Percentiles rank a stretch among this genome's conserved stretches.
Conservation (phyloP, 805 yeast genomes). For the Candida maris region DNA sequence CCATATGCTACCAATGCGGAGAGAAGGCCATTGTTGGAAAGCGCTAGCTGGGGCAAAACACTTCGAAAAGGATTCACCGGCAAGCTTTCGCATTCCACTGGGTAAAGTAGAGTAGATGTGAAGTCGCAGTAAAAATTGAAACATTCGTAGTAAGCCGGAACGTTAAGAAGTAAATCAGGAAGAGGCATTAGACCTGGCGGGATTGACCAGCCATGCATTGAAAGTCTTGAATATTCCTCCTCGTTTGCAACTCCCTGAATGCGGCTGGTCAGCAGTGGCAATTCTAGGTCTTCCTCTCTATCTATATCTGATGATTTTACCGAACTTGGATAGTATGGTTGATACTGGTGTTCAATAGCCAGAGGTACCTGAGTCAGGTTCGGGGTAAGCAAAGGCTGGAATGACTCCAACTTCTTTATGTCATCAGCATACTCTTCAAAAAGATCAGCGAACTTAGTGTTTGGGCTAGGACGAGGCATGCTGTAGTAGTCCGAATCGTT, state of each 20-base stretch:
- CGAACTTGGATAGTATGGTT: neutral
- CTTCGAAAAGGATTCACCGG: slow-evolving; percentile 70
- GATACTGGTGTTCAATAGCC: slow-evolving; percentile 5
- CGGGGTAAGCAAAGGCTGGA: slow-evolving; percentile 7
- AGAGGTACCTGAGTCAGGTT: slow-evolving; percentile 15
- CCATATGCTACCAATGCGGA: slow-evolving; percentile 54
- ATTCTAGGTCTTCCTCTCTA: slow-evolving; percentile 1
- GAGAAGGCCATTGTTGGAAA: slow-evolving; percentile 53
- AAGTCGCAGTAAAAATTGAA: slow-evolving; percentile 61
- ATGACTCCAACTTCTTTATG: slow-evolving; percentile 31
- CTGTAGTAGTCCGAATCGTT: neutral
- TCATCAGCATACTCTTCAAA: slow-evolving; percentile 37
- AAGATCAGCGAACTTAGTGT: slow-evolving; percentile 7
- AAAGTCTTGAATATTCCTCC: slow-evolving; percentile 6
- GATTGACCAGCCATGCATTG: slow-evolving; percentile 21
- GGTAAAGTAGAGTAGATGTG: slow-evolving; percentile 55
- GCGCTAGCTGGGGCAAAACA: slow-evolving; percentile 65
- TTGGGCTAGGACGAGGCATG: neutral
- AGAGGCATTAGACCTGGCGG: slow-evolving; percentile 42
- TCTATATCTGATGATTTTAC: neutral
- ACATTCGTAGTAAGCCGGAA: slow-evolving; percentile 56
- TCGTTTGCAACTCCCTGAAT: neutral
- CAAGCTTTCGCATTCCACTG: slow-evolving; percentile 54
- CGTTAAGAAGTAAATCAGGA: slow-evolving; percentile 58
- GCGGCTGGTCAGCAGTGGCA: neutral